Conservation (phyloP, 2,329 filamentous ascomycete genomes). For the Stagonosporopsis tanaceti region DNA sequence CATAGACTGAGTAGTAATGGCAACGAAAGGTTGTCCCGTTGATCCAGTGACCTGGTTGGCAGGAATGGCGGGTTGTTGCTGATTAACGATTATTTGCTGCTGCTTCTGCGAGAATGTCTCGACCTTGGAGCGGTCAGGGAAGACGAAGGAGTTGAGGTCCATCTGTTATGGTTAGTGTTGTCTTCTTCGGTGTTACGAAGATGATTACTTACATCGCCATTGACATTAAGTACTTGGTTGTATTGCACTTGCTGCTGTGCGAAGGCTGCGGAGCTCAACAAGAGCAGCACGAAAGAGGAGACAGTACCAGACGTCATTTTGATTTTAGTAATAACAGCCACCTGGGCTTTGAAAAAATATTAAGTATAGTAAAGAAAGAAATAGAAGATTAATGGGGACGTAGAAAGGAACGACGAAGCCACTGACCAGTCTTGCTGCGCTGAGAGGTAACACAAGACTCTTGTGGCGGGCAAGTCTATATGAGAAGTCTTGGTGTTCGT, state of each 20-base stretch:
- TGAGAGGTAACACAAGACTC: constrained; percentile 26
- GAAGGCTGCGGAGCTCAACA: constrained; percentile 39
- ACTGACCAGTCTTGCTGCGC: constrained; percentile 44
- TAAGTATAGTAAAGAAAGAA: constrained; percentile 32
- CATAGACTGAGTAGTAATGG: constrained; percentile 44
- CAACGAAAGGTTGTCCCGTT: constrained; percentile 49
- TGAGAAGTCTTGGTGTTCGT: constrained; percentile 25
- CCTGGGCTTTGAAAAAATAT: constrained; percentile 42
- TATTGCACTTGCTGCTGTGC: constrained; percentile 45
- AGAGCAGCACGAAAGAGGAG: constrained; percentile 40
- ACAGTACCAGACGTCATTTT: constrained; percentile 50
- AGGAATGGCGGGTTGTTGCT: constrained; percentile 45
- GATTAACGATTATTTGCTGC: constrained; percentile 52
- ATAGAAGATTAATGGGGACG: constrained; percentile 30
- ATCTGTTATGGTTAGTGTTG: constrained; percentile 38
- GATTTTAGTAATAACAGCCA: constrained; percentile 34
- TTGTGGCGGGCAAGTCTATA: constrained; percentile 33
- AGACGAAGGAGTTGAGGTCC: constrained; percentile 47
- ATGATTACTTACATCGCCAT: constrained; percentile 46
- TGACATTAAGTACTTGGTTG: constrained; percentile 52
- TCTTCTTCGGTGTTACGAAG: accelerated
- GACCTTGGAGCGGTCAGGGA: constrained; percentile 48
- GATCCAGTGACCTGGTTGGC: constrained; percentile 49
- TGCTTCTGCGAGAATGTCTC: constrained; percentile 51
- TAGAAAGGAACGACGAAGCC: constrained; percentile 40